Base-by-base conservation (phyloP, 768 basidiomycete species). In the Hericium erinaceus region DNA sequence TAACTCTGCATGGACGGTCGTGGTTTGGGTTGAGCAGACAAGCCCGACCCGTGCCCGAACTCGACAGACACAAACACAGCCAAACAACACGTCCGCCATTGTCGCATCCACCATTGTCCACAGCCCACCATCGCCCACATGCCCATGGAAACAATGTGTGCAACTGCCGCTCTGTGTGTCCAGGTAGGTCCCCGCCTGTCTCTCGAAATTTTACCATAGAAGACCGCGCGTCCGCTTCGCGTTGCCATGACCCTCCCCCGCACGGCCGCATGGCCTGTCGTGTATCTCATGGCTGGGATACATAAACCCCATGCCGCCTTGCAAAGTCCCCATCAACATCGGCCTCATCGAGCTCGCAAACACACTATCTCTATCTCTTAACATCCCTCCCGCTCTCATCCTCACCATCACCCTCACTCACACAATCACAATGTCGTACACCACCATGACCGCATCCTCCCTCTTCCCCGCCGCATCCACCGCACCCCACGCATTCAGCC, bases 401-500 rank as follows among this genome's bases (percentile, higher is more conserved):
- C 28, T 33, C 28, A 33, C 28, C 8, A 33, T 33, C 28, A 33
- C 15, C 48, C 39, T 8, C 44, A n/a, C 28, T 9, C n/a, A n/a
- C n/a, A n/a, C 18, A 2, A 2, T 11, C 39, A n/a, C 39, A 55
- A 55, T 55, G 54, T 37, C 54, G 8, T 55, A 40, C 39, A 39
- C 57, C 40, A 26, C 28, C 46, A 48, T 18, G 11, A 24, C 60
- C 28, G 28, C 28, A 9, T 33, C 28, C 28, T 55, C 58, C 20
- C 48, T 62, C 59, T 65, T 63, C 54, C 59, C 63, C 41, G 24
- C 60, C 39, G 37, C 65, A 2, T 53, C 61, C 6, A 33, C 64
- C 7, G 28, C 61, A 12, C 61, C 61, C 60, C 57, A 38, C 56
- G 52, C 64, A n/a, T 66, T 62, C 63, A 18, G 61, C 24, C 40